Evolutionary conservation across 345 rosid species (phyloP), one percentile per base, ranked within the genome.

Genomic region (Microthlaspi erraticum): DNA sequence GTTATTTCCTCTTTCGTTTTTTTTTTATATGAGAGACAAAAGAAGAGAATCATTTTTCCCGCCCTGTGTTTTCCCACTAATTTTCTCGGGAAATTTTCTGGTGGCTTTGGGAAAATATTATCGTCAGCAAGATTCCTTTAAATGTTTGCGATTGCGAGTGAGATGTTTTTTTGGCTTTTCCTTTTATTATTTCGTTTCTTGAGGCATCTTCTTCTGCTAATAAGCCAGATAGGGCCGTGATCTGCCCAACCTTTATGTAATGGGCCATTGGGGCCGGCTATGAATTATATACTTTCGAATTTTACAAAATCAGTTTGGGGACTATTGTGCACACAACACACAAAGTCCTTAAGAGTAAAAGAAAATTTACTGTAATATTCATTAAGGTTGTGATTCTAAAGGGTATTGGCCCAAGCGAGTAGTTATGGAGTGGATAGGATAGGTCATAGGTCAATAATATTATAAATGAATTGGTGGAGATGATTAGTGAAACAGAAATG

Each of bases 81-180:
- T 88, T 86, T 80, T 79, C 83, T 71, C 72, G 84, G 80, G 78
- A 80, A 81, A 73, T 53, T 67, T 55, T 63, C 80, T 61, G 63
- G 85, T 37, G 84, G 67, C 59, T 70, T 54, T 46, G 60, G 66
- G 66, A 76, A 58, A 48, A 6, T 70, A 68, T 62, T n/a, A 33
- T 51, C 3, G 3, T 71, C 36, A 20, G 14, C 63, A 63, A 16
- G 2, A 2, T 37, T 48, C 33, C 17, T 60, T 41, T 14, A 11
- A 13, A 38, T 59, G 68, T 67, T 74, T 64, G 70, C 36, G 20
- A 64, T 26, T 46, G 43, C 8, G 67, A 49, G 64, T 72, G 63
- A 26, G 29, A 26, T 26, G 29, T 26, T 26, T 23, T 26, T 26
- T 26, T 26, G 29, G n/a, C n/a, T 26, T 1, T 26, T 26, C 29